Evolutionary conservation across 495 filamentous ascomycete genomes (phyloP), one percentile per base, ranked within the genome.

Genomic region (Penicillium coprophilum): DNA sequence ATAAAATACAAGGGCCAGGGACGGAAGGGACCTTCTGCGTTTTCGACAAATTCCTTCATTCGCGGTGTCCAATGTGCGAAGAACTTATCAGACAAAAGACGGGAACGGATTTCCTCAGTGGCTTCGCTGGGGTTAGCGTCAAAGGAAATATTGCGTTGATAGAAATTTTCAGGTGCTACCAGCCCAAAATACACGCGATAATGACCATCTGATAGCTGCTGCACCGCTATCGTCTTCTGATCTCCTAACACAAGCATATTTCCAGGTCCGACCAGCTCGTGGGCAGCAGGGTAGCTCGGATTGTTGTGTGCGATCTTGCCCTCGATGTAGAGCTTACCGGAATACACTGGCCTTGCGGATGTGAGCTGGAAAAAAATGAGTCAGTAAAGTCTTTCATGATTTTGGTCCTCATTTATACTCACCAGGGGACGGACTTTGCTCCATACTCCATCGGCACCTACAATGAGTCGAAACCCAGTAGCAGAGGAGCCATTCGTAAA

Each of bases 401-500:
- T n/a, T n/a, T n/a, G n/a, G n/a, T n/a, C n/a, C n/a, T n/a, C n/a
- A n/a, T n/a, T n/a, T 40, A 9, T 1, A 30, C 48, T 56, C 52
- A 66, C 63, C 51, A 66, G 23, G 39, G 63, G 63, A 21, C 84
- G 72, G 1, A 82, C 75, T 55, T 75, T 76, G 41, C 76, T 80
- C 78, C 81, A 85, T 13, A 78, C 78, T 9, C 85, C 84, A 58
- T 87, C 84, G 6, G 82, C 82, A 15, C 85, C 84, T 36, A 86
- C 76, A 4, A 87, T 38, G 28, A 65, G 56, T 5, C 36, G 23
- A 20, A 65, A 62, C 8, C 56, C 53, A 54, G 53, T 59, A 11
- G 48, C 56, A 12, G 50, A 46, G 24, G 17, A 52, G 7, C 59
- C 63, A 48, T 65, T 55, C 3, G 13, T 11, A 41, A 62, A 62